Base-by-base conservation (phyloP, 257 asterid species). In the Voacanga thouarsii region DNA sequence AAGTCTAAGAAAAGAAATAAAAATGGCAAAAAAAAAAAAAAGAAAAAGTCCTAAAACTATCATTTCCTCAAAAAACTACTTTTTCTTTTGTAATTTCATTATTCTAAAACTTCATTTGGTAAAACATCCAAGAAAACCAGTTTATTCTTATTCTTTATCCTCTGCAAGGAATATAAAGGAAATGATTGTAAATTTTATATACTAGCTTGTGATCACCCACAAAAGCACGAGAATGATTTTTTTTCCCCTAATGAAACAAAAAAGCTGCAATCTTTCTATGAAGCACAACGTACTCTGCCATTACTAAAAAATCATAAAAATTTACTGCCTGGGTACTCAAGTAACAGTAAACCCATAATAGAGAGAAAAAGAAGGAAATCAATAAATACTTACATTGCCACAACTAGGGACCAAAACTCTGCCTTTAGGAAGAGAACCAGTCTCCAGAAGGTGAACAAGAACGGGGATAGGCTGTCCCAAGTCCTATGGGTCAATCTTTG, bases 401-500 rank as follows among this genome's bases (percentile, higher is more conserved):
- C 98, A 94, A 37, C 98, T 97, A 82, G 98, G 98, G 80, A 94
- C 50, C 84, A 94, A 85, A 75, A 90, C 94, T 83, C 90, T 86
- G 81, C 98, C 98, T 73, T 83, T 88, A 68, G 96, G 96, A 80
- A 94, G 93, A 60, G 87, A 80, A 78, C 89, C 92, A 23, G 81
- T 85, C 71, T 83, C 77, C 80, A 81, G 87, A 78, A 94, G 97
- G 83, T 90, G 92, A 83, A 86, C 78, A 45, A 94, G 90, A 80
- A 89, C 85, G 19, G 97, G 98, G 44, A 96, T 88, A 80, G 96
- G 95, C 73, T 75, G 78, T 82, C 97, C 96, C 86, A 93, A 87
- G 86, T 93, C 96, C 98, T 97, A 93, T 33, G 98, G 97, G 96
- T 93, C 85, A 93, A 28, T 70, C 87, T 94, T 81, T 88, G n/a